Evolutionary conservation across 2,329 filamentous ascomycete species (phyloP), one percentile per base, ranked within the genome.

Genomic region (Plectosphaerella plurivora): DNA sequence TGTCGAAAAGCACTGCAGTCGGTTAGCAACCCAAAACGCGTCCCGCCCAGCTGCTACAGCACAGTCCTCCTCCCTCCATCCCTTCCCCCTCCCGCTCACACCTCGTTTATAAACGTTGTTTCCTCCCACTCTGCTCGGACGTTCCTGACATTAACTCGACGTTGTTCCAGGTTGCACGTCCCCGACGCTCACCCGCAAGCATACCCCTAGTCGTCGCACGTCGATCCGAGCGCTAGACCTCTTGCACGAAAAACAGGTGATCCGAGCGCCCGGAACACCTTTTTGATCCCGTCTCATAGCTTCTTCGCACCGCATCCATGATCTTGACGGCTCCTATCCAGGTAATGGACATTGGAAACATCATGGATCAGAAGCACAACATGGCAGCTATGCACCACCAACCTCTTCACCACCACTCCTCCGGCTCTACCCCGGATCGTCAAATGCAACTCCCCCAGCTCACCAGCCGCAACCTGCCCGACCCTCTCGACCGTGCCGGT

Each of bases 341-440:
- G 66, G 72, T 77, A 54, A 79, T 79, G 76, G 76, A 76, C 62
- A 75, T 79, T 61, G 76, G 71, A 61, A 76, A 72, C 63, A 75
- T 79, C 69, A 65, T 79, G 62, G 78, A 79, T 65, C 75, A 73
- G 57, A 76, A 76, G 41, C 37, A 44, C 67, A 71, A 63, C 54
- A 65, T 65, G 61, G 60, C 65, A 50, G 56, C 69, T 58, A 52
- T 54, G 51, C 58, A 61, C 51, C 57, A 70, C 55, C 28, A 9
- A 10, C 28, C 11, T 8, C 28, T 10, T 12, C 28, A 33, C 28
- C 28, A 33, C 28, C 67, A 67, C 51, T 62, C 70, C 47, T 56
- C 63, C 42, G 65, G 61, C 52, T 53, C 56, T 46, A 61, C 62
- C 39, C 55, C 63, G 35, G 63, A 65, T 16, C 60, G 56, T 20